Evolutionary conservation across 106 monocot genomes (phyloP), one percentile per base, ranked within the genome.

Genomic region (Phalaenopsis equestris): DNA sequence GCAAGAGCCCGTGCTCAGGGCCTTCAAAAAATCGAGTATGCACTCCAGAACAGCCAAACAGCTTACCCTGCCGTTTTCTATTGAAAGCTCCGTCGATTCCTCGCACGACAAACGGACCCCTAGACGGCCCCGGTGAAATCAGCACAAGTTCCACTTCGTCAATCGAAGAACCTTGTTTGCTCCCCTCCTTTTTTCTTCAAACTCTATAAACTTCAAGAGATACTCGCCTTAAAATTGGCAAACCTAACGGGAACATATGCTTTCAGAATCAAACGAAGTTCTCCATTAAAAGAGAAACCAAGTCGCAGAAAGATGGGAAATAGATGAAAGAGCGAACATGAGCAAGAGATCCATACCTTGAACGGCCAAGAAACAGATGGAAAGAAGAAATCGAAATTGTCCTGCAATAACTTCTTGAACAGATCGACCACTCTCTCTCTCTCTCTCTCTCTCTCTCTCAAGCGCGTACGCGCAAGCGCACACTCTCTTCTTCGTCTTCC

Each of bases 1-100:
- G 79, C 83, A 83, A 72, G 83, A 83, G 5, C 79, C 83, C 79
- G 78, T 73, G 16, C 57, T 39, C 21, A 83, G 78, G 79, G 83
- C 79, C 83, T 79, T 56, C 79, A 83, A 2, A 7, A 83, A n/a
- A 17, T 36, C 72, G 14, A 79, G 10, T 17, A 83, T 16, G 79
- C 83, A 83, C 72, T 83, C 73, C 72, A 79, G 58, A 37, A 72
- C 73, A 43, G 73, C 42, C 43, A 17, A 42, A 58, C 83, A 83
- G 57, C 30, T 72, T 23, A 56, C 56, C 17, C 37, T 42, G 56
- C 45, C 21, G 0, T 17, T 48, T 48, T 15, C 79, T 38, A 36
- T 67, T 77, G 39, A 65, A 19, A n/a, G 78, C 19, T 82, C 82
- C 82, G 76, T 76, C 30, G 76, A 76, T 42, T 41, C 49, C n/a